phyloP scores from a whole-genome alignment of 352 stramenopile genomes.

The Elongisporangium senticosum region DNA sequence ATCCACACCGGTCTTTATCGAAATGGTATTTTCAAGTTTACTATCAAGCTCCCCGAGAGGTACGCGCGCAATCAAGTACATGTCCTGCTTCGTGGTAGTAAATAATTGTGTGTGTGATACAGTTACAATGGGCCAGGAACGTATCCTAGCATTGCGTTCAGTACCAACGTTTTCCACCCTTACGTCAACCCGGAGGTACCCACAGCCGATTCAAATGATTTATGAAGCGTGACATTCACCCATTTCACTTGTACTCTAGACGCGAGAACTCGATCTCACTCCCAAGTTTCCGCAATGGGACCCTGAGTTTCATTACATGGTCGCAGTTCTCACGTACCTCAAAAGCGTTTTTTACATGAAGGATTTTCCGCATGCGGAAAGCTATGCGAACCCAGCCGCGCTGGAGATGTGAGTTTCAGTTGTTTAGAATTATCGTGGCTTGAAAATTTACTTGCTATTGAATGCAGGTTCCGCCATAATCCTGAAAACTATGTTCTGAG shows the following conservation, averaged over 20 bases:
- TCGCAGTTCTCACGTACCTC: slow-evolving; percentile 94
- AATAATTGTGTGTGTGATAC: slow-evolving; percentile 14
- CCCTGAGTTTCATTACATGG: slow-evolving; percentile 92
- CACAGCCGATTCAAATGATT: neutral
- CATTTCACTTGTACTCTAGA: slow-evolving; percentile 21
- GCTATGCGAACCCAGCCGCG: slow-evolving; percentile 81
- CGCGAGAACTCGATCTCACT: slow-evolving; percentile 88
- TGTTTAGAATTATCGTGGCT: neutral
- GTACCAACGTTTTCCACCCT: slow-evolving; percentile 91
- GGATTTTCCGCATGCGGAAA: slow-evolving; percentile 64
- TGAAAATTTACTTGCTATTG: slow-evolving; percentile 4
- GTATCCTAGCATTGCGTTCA: slow-evolving; percentile 92
- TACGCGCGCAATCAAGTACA: slow-evolving; percentile 11
- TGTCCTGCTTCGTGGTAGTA: neutral
- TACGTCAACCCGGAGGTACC: slow-evolving; percentile 81
- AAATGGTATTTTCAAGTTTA: slow-evolving; percentile 98
- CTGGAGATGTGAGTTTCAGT: slow-evolving; percentile 68
- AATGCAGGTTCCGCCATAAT: slow-evolving; percentile 66
- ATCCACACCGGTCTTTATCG: slow-evolving; percentile 92
- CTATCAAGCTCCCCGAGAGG: slow-evolving; percentile 74
- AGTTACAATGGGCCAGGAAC: slow-evolving; percentile 93
- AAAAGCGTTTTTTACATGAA: slow-evolving; percentile 99
- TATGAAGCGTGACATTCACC: neutral
- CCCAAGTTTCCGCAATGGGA: slow-evolving; percentile 92
- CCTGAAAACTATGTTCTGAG: slow-evolving; percentile 85